Base-by-base conservation (phyloP, 371 early-diverging fungal genomes). In the Circinella minor region DNA sequence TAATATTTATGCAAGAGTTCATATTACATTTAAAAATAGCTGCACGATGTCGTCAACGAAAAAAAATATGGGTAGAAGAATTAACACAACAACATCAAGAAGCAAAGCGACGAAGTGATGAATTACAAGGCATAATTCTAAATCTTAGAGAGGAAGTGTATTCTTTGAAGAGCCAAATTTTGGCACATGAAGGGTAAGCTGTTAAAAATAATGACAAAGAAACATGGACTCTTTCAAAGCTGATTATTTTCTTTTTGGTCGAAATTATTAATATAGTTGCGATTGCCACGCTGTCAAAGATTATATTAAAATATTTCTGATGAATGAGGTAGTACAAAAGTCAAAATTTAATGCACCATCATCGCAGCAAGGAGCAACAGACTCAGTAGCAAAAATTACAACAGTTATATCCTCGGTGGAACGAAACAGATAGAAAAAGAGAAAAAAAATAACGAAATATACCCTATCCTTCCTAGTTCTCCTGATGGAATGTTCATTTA, bases 61-160 rank as follows among this genome's bases (percentile, higher is more conserved):
- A 69, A 51, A 69, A 69, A 55, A 20, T 46, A 43, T 69, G 69
- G 69, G n/a, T 55, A 18, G 69, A 62, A 48, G 69, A 63, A 20
- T 43, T 69, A 15, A 15, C 43, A 5, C 47, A 34, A 27, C 49
- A 46, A 14, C 48, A 47, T 27, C 60, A 69, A 36, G 36, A 51
- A 1, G 47, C 46, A 20, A 36, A 20, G 17, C 55, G 20, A 18
- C 37, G 63, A 14, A 69, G 63, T 36, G 46, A 49, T 34, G 34
- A 57, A n/a, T n/a, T 57, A 7, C 57, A 57, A 34, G 57, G 36
- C 5, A 18, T 57, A 4, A 34, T 57, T 18, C 57, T 27, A 57
- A 6, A 14, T 18, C 14, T 57, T 10, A 11, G 4, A 4, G 57
- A 57, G 34, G 57, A 57, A 57, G 57, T 57, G 9, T 57, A 57